Base-by-base conservation (phyloP, 2,329 filamentous ascomycete species). In the Neofusicoccum umdonicola region DNA sequence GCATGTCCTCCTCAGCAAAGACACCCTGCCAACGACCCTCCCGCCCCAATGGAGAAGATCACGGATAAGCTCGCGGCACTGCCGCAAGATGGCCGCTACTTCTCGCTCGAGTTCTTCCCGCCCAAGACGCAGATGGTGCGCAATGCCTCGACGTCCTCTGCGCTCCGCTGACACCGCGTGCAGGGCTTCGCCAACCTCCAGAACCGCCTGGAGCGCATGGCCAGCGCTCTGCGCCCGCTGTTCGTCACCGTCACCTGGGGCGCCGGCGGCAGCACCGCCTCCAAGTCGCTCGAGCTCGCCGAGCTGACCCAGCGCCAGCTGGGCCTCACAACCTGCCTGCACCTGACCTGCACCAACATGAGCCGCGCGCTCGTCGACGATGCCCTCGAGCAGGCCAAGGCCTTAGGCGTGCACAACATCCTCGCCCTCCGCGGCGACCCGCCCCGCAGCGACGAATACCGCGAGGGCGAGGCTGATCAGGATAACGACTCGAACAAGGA, bases 221-320 rank as follows among this genome's bases (percentile, higher is more conserved):
- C 95, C 57, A 88, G 92, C 68, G 93, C 92, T 13, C 84, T 99
- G 65, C 90, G 91, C 13, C 95, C 95, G 48, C 85, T 98, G 51
- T 99, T 99, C 74, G 92, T 99, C 67, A 98, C 93, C 65, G 93
- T 99, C 60, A 99, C 95, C 61, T 99, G 95, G 95, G 95, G 95
- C 60, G 95, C 95, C 31, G 95, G 95, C 66, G 95, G 95, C 61
- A 96, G 91, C 68, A 99, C 95, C 0, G 90, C 93, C 4, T 86
- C 87, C 65, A 97, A 97, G 80, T 96, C 92, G 37, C 87, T 99
- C 66, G 93, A 97, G 78, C 85, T 99, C 68, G 95, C 95, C 51
- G 94, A 98, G 80, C 87, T 98, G 72, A 97, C 93, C 78, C 95
- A 98, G 81, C 86, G 93, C 67, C 92, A 97, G 79, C 81, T 98